Percentiles rank a stretch among this genome's conserved stretches.
phyloP scores from a whole-genome alignment of 2,329 filamentous ascomycete species.

The Clarireedia hainanense region DNA sequence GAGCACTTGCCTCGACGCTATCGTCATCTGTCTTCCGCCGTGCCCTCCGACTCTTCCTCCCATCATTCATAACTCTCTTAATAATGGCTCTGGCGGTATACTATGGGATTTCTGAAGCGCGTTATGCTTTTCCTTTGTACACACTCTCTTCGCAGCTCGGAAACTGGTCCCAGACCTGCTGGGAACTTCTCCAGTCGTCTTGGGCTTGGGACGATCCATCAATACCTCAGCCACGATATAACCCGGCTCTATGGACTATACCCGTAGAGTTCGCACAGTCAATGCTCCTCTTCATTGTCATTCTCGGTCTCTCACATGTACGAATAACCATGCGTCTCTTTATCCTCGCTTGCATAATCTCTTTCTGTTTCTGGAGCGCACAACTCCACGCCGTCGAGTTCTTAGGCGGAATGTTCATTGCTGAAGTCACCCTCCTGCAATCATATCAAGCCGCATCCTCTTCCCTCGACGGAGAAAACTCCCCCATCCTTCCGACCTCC shows the following conservation, averaged over 20 bases:
- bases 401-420: slow-evolving; percentile 37
- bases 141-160: slow-evolving; percentile 33
- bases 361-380: slow-evolving; percentile 24
- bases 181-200: slow-evolving; percentile 24
- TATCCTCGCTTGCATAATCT: slow-evolving; percentile 17
- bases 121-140: slow-evolving; percentile 33
- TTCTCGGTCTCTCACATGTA: slow-evolving; percentile 24
- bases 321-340: slow-evolving; percentile 19
- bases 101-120: slow-evolving; percentile 38
- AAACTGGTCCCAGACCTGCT: slow-evolving; percentile 35
- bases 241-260: slow-evolving; percentile 28
- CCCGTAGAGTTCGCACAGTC: slow-evolving; percentile 28
- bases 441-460: slow-evolving; percentile 7
- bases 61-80: slow-evolving; percentile 37
- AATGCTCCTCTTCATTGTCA: slow-evolving; percentile 23
- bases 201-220: slow-evolving; percentile 19
- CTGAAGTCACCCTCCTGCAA: slow-evolving; percentile 36
- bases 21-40: slow-evolving; percentile 41
- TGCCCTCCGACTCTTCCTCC: slow-evolving; percentile 39
- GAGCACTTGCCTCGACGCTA: slow-evolving; percentile 33
- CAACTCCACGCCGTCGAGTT: slow-evolving; percentile 34
- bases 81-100: slow-evolving; percentile 38
- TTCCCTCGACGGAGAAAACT: slow-evolving; percentile 2
- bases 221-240: slow-evolving; percentile 19
- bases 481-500: slow-evolving; percentile 10